Base-by-base conservation (phyloP, 495 filamentous ascomycete genomes). In the Amorphotheca resinae region DNA sequence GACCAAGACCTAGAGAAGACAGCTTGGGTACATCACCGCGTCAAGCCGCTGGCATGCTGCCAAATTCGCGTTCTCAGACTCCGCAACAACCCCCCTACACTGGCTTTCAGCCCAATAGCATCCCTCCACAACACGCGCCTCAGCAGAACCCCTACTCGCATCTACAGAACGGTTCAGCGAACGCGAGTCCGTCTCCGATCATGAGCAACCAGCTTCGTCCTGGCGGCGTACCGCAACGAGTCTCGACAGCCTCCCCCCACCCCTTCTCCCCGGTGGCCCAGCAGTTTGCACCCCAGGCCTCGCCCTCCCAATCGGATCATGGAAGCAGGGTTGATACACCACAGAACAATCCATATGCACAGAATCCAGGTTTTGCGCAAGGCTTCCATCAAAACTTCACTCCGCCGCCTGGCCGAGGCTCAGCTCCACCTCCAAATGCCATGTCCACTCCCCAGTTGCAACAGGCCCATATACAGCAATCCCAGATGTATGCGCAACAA, bases 31-130 rank as follows among this genome's bases (percentile, higher is more conserved):
- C 82, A 64, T 94, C 88, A 22, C 87, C 88, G 42, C 73, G 80
- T 55, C 84, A 77, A 59, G 74, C 77, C 30, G 78, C 83, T 12
- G 79, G 78, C 17, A 79, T 79, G 58, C 60, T 87, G 20, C 76
- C 82, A 22, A 77, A 74, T 25, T 94, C 89, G 61, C 86, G 88
- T 60, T 88, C 89, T 50, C 88, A 94, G 52, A 96, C 89, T 22
- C 89, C 89, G 22, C 81, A 84, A 52, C 82, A 93, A 51, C 64
- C 74, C 51, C 62, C 70, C 38, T 69, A 79, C 67, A 68, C 73
- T 58, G 68, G 82, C 53, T 76, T 77, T 57, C 74, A 71, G 51
- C 65, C 66, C 38, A 71, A 65, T 50, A 66, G 58, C 52, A 71
- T 68, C 73, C 69, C 55, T 51, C 74, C 51, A 53, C 77, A 57